Evolutionary conservation across 2,329 filamentous ascomycete genomes (phyloP).

Genomic region (Pezicula neosporulosa): DNA sequence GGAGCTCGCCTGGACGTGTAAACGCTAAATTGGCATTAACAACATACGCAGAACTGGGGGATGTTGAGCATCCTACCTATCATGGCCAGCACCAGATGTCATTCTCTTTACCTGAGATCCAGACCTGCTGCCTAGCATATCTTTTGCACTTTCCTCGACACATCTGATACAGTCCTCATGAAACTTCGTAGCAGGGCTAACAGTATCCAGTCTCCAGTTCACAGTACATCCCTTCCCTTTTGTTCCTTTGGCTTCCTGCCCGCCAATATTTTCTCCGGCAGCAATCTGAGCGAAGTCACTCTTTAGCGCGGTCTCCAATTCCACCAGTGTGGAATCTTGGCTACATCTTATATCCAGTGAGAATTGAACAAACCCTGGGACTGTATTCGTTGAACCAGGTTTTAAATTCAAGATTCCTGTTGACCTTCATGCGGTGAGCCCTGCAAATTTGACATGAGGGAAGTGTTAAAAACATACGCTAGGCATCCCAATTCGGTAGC

Average conservation of each 20-base stretch:
- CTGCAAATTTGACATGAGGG: no score
- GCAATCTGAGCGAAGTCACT: slow-evolving; percentile 58
- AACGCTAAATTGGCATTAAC: slow-evolving; percentile 40
- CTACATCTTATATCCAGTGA: slow-evolving; percentile 64
- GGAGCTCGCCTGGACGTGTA: slow-evolving; percentile 56
- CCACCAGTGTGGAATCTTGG: slow-evolving; percentile 50
- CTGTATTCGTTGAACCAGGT: slow-evolving; percentile 71
- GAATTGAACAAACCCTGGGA: slow-evolving; percentile 65
- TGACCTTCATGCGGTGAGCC: slow-evolving; percentile 5
- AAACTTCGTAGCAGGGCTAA: slow-evolving; percentile 60
- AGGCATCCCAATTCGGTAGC: slow-evolving; percentile 58
- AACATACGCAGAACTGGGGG: slow-evolving; percentile 25
- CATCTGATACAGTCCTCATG: slow-evolving; percentile 64
- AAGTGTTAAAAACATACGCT: slow-evolving; percentile 31
- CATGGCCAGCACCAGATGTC: slow-evolving; percentile 63
- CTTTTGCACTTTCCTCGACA: slow-evolving; percentile 56
- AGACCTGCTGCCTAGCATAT: slow-evolving; percentile 48
- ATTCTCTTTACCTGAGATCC: slow-evolving; percentile 46
- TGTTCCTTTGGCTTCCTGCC: slow-evolving; percentile 38
- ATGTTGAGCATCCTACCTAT: slow-evolving; percentile 29
- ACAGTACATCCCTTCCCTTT: slow-evolving; percentile 49
- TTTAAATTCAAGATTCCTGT: slow-evolving; percentile 66
- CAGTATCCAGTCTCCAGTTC: slow-evolving; percentile 58
- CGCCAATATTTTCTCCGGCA: slow-evolving; percentile 48
- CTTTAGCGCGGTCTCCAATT: slow-evolving; percentile 54